Percentiles rank a stretch among this genome's conserved stretches.
Evolutionary conservation across 306 rosid species (phyloP).

Genomic region (Herpetospermum pedunculosum): DNA sequence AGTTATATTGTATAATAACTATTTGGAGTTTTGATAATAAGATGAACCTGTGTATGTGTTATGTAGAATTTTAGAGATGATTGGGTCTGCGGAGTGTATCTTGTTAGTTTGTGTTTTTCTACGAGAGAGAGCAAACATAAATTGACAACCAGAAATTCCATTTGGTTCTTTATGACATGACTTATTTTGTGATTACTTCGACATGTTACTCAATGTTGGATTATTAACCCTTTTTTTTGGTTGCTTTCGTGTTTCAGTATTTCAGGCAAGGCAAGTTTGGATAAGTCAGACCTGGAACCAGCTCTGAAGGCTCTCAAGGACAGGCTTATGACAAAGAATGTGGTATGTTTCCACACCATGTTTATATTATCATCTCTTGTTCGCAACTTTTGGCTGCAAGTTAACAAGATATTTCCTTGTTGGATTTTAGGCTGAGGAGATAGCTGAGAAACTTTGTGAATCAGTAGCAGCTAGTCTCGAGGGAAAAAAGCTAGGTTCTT

Average conservation of each 20-base stretch:
- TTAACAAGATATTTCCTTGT: constrained; percentile 18
- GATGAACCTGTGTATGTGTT: background rate
- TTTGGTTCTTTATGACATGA: background rate
- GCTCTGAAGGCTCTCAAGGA: constrained; percentile 94
- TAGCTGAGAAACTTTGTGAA: constrained; percentile 97
- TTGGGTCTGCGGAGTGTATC: background rate
- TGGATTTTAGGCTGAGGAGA: constrained; percentile 75
- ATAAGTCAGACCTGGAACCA: constrained; percentile 88
- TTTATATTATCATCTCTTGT: background rate
- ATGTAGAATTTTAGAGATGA: background rate
- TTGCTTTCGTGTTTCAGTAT: constrained; percentile 41
- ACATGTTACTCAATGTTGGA: background rate
- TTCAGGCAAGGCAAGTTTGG: constrained; percentile 95
- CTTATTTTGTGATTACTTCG: constrained; percentile 4
- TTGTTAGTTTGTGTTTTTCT: background rate
- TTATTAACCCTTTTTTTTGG: background rate
- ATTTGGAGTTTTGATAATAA: background rate
- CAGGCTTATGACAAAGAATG: constrained; percentile 98
- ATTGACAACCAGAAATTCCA: background rate
- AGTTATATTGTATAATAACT: background rate
- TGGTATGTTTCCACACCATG: constrained; percentile 41
- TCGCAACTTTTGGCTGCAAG: background rate
- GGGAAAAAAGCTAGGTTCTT: constrained; percentile 87
- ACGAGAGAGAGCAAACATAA: background rate
- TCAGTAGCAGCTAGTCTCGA: constrained; percentile 97